Evolutionary conservation across 148 eudicot species (phyloP), one percentile per base, ranked within the genome.

Genomic region (Camellia japonica): DNA sequence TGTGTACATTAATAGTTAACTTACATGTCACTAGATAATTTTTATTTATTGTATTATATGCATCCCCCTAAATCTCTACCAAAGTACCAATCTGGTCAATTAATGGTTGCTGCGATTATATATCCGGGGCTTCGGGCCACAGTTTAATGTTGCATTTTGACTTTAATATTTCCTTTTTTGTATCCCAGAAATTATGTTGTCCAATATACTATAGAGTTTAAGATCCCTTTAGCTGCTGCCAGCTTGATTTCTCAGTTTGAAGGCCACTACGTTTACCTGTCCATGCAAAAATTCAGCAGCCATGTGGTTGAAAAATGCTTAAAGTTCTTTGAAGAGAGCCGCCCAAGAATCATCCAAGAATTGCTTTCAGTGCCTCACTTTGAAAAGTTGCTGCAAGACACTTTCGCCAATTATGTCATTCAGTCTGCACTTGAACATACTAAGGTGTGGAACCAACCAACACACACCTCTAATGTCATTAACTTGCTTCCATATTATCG

Each of bases 281-380:
- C 97, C 2, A 88, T 69, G 78, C 94, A 91, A 80, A 93, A 93
- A 80, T 93, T 88, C 85, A 86, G 97, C 81, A 93, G 94, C 85
- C 94, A 93, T 73, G 97, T 93, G 47, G 90, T 93, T 13, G 93
- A 93, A 52, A 89, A 88, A 62, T 88, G 89, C 87, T 82, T 91
- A n/a, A 84, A 80, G 66, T 77, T 3, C 61, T 46, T 68, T 56
- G 93, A 91, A 81, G 90, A 86, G 46, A 79, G 89, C 78, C 89
- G 82, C 9, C 62, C 90, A 41, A 87, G 59, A 68, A 87, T 93
- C 84, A 90, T 93, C 74, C 82, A 82, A 74, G 97, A 93, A 72
- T 56, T 91, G 78, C 84, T 93, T 38, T 88, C 91, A 3, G 92
- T 84, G 42, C 74, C 92, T 80, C 87, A 80, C 68, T 91, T 93